Base-by-base conservation (phyloP, 1,284 basidiomycete species). In the Entoloma clypeatum region DNA sequence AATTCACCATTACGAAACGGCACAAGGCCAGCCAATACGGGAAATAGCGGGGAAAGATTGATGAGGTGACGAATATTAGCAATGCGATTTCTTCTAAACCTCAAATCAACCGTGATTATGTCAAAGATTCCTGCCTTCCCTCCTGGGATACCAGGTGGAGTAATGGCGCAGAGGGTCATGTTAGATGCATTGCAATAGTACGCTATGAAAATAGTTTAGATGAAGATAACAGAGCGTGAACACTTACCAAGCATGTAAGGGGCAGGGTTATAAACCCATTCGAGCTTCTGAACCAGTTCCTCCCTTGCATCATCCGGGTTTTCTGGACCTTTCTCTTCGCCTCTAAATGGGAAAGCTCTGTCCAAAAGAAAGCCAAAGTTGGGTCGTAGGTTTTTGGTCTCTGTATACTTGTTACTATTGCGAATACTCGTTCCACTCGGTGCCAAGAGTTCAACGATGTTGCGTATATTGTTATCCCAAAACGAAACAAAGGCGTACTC, bases 391-490 rank as follows among this genome's bases (percentile, higher is more conserved):
- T 35, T 40, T 18, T 23, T 11, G 8, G 50, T 49, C 16, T 28
- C 39, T 10, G 51, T 50, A 36, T 50, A 29, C 10, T 33, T 17
- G 30, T 39, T 44, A 43, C 8, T 33, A 41, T 53, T 41, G 22
- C 51, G 50, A 35, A 45, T 49, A 33, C 36, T 43, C 33, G 25
- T 43, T 18, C 52, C 50, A 13, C 22, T 22, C 8, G 42, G 39
- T 16, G 48, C 26, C 35, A 52, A 19, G 14, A 44, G 22, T 33
- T 48, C 39, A 8, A 54, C 18, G 37, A 51, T 41, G 7, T 39
- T 27, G 29, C 43, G 42, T 14, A 53, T 41, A 38, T 53, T 52
- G 11, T 27, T 13, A 40, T 54, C 49, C 52, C 49, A 54, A 39
- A 46, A 47, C 3, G 14, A 38, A 39, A 36, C 36, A 29, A 44